Percentiles rank a stretch among this genome's conserved stretches.
Conservation (phyloP, 768 basidiomycete species). For the Rhodosporidiobolus odoratus region DNA sequence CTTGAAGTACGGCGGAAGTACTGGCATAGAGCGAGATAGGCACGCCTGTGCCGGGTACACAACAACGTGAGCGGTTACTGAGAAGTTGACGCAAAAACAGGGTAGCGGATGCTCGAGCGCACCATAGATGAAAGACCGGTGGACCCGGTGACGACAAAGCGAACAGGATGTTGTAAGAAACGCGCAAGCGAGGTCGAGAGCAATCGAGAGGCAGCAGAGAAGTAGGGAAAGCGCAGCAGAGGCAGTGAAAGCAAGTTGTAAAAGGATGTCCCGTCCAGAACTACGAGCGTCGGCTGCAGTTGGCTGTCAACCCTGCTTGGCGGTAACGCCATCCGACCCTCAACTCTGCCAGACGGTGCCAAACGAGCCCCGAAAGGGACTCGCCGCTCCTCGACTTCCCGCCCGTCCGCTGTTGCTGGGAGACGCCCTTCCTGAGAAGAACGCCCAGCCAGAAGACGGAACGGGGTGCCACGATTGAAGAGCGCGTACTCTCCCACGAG, state of each 20-base stretch:
- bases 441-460: background rate
- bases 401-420: background rate
- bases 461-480: background rate
- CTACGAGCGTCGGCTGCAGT: background rate
- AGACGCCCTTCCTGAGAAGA: background rate
- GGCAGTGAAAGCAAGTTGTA: background rate
- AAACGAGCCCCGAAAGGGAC: background rate
- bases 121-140: no score
- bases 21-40: no score
- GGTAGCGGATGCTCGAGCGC: no score
- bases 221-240: background rate
- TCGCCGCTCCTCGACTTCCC: background rate
- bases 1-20: no score
- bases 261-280: background rate
- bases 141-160: no score
- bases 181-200: no score
- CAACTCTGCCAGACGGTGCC: no score
- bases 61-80: no score
- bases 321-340: background rate
- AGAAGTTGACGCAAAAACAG: no score
- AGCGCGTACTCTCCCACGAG: constrained; percentile 27
- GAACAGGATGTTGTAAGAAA: no score
- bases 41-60: no score
- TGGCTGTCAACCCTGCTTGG: background rate
- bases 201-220: background rate